Percentiles rank a stretch among this genome's conserved stretches.
phyloP scores from a whole-genome alignment of 2,329 filamentous ascomycete species.

The Fusarium luffae region DNA sequence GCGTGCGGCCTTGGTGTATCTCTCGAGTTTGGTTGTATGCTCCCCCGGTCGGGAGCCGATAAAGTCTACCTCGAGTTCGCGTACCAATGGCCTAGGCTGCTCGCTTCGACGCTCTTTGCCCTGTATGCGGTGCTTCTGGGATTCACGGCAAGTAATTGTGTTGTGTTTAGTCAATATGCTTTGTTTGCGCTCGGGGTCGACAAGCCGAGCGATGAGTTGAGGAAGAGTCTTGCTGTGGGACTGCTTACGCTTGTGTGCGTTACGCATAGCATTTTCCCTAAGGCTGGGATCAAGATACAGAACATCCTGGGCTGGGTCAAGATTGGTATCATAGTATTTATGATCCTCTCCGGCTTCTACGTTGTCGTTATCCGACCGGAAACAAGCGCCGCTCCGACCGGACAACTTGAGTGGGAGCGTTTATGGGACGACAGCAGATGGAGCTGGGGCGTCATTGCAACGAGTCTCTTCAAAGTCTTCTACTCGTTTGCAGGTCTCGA shows the following conservation, averaged over 20 bases:
- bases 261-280: constrained; percentile 68
- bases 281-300: constrained; percentile 68
- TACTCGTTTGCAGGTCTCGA: constrained; percentile 75
- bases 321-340: constrained; percentile 68
- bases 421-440: constrained; percentile 74
- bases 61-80: constrained; percentile 80
- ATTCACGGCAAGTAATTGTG: constrained; percentile 76
- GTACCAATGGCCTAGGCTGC: constrained; percentile 70
- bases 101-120: constrained; percentile 72
- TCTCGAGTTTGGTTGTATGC: constrained; percentile 76
- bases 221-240: constrained; percentile 67
- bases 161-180: constrained; percentile 74
- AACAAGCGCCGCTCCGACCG: constrained; percentile 16
- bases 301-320: constrained; percentile 73
- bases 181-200: constrained; percentile 67
- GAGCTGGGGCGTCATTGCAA: constrained; percentile 75
- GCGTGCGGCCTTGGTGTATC: constrained; percentile 70
- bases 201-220: constrained; percentile 60
- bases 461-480: constrained; percentile 74
- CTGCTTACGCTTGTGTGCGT: constrained; percentile 67
- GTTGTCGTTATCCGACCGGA: constrained; percentile 62
- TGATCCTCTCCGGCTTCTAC: constrained; percentile 70
- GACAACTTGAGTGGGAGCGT: constrained; percentile 57
- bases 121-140: constrained; percentile 72
- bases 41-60: constrained; percentile 74